Evolutionary conservation across 208 protist species (phyloP).

Genomic region (Acanthamoeba quina): DNA sequence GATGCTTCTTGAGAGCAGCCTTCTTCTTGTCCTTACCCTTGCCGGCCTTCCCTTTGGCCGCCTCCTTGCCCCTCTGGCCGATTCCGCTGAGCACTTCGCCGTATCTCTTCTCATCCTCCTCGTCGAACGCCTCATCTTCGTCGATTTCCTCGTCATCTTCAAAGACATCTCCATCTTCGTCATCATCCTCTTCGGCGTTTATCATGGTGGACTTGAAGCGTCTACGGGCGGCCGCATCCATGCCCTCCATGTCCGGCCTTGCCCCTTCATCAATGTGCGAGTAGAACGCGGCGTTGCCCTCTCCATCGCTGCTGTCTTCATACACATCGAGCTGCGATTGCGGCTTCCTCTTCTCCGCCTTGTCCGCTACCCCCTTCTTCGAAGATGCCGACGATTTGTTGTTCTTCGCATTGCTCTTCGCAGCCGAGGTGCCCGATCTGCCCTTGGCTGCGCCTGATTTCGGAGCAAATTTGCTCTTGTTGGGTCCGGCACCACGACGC

Average conservation of each 20-base stretch:
- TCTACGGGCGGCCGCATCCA: constrained; percentile 15
- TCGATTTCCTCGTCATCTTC: constrained; percentile 75
- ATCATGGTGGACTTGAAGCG: constrained; percentile 38
- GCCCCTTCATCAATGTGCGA: constrained; percentile 41
- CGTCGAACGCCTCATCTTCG: constrained; percentile 74
- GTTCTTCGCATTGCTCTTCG: neutral
- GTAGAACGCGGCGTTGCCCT: constrained; percentile 36
- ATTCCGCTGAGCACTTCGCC: constrained; percentile 56
- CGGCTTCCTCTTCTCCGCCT: neutral
- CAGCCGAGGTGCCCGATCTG: neutral
- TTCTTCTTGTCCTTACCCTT: neutral
- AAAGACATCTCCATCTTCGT: neutral
- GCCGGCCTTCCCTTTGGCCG: neutral
- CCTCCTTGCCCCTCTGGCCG: neutral
- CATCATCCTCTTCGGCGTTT: neutral
- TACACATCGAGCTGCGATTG: constrained; percentile 54
- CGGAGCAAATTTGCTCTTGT: neutral
- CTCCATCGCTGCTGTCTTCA: constrained; percentile 64
- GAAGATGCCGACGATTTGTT: neutral
- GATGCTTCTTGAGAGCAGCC: neutral
- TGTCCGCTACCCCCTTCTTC: neutral
- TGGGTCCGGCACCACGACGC: neutral
- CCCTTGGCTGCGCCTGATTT: neutral
- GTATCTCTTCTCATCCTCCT: constrained; percentile 65
- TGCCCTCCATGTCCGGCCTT: constrained; percentile 23